Evolutionary conservation across 176 grass and related monocot species (phyloP).

Genomic region (Ananas comosus): DNA sequence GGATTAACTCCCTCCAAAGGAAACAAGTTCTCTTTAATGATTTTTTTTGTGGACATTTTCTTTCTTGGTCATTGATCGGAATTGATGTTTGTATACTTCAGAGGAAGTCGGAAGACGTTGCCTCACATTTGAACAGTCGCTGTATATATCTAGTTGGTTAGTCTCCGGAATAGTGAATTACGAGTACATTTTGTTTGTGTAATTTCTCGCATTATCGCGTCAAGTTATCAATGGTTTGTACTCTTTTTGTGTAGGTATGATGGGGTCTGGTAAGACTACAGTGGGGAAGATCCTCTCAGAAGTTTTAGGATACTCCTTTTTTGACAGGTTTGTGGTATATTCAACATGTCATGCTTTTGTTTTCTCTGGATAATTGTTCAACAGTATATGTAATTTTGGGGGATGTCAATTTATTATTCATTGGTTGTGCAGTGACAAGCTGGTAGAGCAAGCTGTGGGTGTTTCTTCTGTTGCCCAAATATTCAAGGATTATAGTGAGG

Average conservation of each 20-base stretch:
- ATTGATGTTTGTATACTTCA: background rate
- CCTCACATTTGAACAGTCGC: background rate
- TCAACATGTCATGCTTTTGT: background rate
- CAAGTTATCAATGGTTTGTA: background rate
- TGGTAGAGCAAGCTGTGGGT: constrained; percentile 22
- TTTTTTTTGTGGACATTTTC: background rate
- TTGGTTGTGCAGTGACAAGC: constrained; percentile 18
- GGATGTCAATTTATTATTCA: background rate
- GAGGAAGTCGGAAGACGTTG: constrained; percentile 2
- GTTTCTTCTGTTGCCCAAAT: constrained; percentile 29
- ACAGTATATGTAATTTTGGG: background rate
- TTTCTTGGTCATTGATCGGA: constrained; percentile 2
- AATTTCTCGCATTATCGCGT: background rate
- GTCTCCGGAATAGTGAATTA: background rate
- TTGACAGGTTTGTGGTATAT: background rate
- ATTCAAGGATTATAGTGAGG: constrained; percentile 24
- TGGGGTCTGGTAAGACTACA: constrained; percentile 11
- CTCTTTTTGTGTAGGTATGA: constrained; percentile 4
- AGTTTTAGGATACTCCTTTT: constrained; percentile 13
- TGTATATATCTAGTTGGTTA: constrained; percentile 14
- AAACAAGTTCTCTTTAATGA: background rate
- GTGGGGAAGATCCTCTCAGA: constrained; percentile 10
- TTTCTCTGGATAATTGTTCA: background rate
- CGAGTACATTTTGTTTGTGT: background rate
- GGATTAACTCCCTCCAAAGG: background rate